These are phyloP conservation scores for Apophysomyces ossiformis DNA, from an alignment of 371 early-diverging fungal species.

Conservation along the genomic window DNA sequence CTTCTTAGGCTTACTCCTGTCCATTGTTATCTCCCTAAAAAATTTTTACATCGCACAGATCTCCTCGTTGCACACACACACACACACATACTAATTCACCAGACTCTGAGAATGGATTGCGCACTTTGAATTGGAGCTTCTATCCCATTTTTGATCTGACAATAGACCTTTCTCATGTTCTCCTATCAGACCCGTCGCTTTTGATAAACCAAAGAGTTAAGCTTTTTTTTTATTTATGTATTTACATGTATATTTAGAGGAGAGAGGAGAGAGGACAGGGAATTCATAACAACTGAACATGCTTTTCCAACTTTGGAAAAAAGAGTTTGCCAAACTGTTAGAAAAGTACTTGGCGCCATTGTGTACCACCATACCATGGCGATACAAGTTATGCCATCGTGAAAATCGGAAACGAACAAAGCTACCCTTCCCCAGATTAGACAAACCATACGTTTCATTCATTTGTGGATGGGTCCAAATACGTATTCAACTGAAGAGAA, in stretches of 20 bases:
- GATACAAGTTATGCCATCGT: neutral
- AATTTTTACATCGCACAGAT: constrained; percentile 5
- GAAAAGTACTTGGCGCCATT: too few relatives aligned
- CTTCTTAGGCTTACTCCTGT: neutral
- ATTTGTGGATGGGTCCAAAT: too few relatives aligned
- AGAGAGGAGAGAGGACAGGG: too few relatives aligned
- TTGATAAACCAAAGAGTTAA: too few relatives aligned
- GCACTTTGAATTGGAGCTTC: constrained; percentile 1
- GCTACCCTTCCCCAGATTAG: neutral
- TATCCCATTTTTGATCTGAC: too few relatives aligned
- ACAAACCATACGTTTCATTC: neutral
- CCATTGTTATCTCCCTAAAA: constrained; percentile 10
- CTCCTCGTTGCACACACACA: constrained; percentile 4
- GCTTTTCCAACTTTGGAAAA: neutral
- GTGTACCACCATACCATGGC: neutral
- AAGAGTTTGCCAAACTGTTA: neutral
- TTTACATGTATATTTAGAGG: too few relatives aligned
- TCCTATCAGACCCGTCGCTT: too few relatives aligned
- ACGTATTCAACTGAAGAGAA: too few relatives aligned
- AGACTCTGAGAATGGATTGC: neutral
- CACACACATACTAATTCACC: too few relatives aligned
- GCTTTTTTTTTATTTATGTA: too few relatives aligned
- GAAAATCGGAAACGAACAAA: neutral
- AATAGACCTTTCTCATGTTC: too few relatives aligned
- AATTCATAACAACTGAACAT: too few relatives aligned